A percentile compares a stretch with the other conserved stretches of the same genome.
Evolutionary conservation across 257 asterid species (phyloP).

Genomic region (Lavandula angustifolia): DNA sequence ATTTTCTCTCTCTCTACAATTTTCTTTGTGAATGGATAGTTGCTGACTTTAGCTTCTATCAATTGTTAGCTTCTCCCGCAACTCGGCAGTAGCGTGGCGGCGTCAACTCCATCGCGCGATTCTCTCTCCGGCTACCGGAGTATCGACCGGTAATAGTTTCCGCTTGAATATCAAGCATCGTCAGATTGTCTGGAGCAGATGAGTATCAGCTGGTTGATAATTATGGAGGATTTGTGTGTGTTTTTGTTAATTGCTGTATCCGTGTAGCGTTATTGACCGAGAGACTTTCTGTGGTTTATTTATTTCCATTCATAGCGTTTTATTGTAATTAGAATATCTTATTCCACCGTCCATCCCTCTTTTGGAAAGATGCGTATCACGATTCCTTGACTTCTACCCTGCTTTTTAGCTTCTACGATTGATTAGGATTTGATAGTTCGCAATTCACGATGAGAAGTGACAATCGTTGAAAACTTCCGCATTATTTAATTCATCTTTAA

Average conservation of each 20-base stretch:
- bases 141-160: slow-evolving; percentile 3
- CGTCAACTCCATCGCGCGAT: slow-evolving; percentile 4
- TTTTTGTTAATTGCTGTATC: background rate
- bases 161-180: background rate
- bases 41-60: background rate
- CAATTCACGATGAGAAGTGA: background rate
- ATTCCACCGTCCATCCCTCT: background rate
- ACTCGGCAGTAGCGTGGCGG: background rate
- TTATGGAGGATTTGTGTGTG: background rate
- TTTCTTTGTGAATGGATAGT: background rate
- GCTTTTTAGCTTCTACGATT: background rate
- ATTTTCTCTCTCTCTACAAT: background rate
- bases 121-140: slow-evolving; percentile 20
- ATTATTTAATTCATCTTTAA: background rate
- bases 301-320: background rate
- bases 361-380: background rate
- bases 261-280: background rate
- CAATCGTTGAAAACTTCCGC: background rate
- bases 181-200: background rate
- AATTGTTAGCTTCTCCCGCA: background rate
- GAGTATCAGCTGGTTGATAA: background rate
- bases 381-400: background rate
- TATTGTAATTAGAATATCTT: background rate
- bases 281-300: background rate
- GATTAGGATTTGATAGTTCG: background rate